Evolutionary conservation across 2,329 filamentous ascomycete genomes (phyloP).

Genomic region (Paracorniculantispora psalliotae): DNA sequence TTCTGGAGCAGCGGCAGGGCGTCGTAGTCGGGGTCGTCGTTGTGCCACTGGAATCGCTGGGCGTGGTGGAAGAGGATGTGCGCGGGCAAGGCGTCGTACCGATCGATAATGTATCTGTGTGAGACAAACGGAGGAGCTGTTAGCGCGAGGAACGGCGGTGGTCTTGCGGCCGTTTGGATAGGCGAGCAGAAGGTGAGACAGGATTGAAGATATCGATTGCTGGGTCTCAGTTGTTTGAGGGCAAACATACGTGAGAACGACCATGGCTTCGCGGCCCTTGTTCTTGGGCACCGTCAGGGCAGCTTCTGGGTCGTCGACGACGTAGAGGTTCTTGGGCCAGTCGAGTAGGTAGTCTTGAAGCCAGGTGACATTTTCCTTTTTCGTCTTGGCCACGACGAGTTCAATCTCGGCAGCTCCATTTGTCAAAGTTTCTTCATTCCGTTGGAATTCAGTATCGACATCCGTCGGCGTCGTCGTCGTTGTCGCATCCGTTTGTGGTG

Average conservation of each 20-base stretch:
- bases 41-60: constrained; percentile 48
- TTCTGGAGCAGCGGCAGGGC: constrained; percentile 45
- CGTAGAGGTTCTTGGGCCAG: constrained; percentile 51
- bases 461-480: neutral
- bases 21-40: constrained; percentile 50
- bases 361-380: constrained; percentile 34
- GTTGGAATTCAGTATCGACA: neutral
- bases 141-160: neutral
- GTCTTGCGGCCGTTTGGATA: neutral
- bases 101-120: constrained; percentile 42
- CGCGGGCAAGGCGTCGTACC: constrained; percentile 41
- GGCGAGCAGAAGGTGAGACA: neutral
- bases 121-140: neutral
- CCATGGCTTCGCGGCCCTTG: constrained; percentile 50
- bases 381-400: constrained; percentile 30
- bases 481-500: neutral
- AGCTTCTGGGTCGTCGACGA: constrained; percentile 45
- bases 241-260: constrained; percentile 40
- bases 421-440: neutral
- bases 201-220: too few species aligned
- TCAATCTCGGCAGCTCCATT: constrained; percentile 27
- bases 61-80: constrained; percentile 45
- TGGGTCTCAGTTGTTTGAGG: too few species aligned
- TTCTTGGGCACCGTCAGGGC: constrained; percentile 44
- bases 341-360: constrained; percentile 35